Evolutionary conservation across 2,329 filamentous ascomycete genomes (phyloP), one percentile per base, ranked within the genome.

Genomic region (Incumbomyces lentus): DNA sequence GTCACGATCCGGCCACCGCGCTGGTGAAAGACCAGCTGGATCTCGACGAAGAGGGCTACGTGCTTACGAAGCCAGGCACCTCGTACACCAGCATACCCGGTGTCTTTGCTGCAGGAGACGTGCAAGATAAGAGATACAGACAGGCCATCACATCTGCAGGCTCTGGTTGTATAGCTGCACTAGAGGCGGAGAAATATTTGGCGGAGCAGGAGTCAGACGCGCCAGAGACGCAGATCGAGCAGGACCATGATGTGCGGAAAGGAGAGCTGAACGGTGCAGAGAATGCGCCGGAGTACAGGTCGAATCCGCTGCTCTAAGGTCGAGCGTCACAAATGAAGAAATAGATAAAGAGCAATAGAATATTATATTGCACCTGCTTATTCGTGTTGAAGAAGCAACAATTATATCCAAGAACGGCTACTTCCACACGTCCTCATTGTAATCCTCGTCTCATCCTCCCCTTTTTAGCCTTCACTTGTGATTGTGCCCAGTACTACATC

Each of bases 71-170:
- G 66, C 84, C 92, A 2, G 93, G 92, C 47, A 90, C 87, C 38
- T 87, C 87, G 49, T 75, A 84, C 61, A 98, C 92, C 40, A 95
- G 80, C 67, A 68, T 95, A 5, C 79, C 87, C 62, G 92, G 92
- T 64, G 87, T 98, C 16, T 98, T 95, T 63, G 92, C 92, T 32
- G 92, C 90, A 8, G 92, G 92, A 54, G 92, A 98, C 64, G 93
- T 98, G 8, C 92, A 98, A 73, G 93, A 98, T 66, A 98, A 96
- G 82, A 81, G 83, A 63, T 98, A 98, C 68, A 80, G 92, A 64
- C 92, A 98, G 72, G 92, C 92, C 39, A 93, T 98, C 56, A 98
- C 92, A 54, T 95, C 89, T 70, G 92, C 92, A 58, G 90, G 89
- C 50, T 88, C 89, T 51, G 92, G 92, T 53, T 98, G 92, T 68